Evolutionary conservation across 352 stramenopile species (phyloP), one percentile per base, ranked within the genome.

Genomic region (Pythium vanterpoolii): DNA sequence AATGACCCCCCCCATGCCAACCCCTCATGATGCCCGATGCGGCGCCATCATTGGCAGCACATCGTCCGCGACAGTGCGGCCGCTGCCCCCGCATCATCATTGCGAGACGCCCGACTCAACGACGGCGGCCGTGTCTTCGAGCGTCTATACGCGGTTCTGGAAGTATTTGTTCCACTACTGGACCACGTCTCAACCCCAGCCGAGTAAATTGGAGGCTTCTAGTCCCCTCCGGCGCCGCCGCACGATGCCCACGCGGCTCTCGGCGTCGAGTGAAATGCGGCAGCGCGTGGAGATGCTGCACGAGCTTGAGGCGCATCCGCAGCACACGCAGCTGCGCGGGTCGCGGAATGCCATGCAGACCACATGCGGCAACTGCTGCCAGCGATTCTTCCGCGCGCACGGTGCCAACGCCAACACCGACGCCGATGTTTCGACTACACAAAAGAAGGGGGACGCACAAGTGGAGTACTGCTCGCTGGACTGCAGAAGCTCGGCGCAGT

Each of bases 401-500:
- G 55, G 52, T 36, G 33, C 48, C 16, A 21, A 45, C 14, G 47
- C 61, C 30, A 16, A 28, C 38, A 4, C 4, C 16, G 28, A 45
- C 14, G 47, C 61, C 30, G 16, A 28, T 28, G 5, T 5, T 14
- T 23, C 36, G 13, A 50, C 8, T 13, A 19, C 42, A 13, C 3
- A 34, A 4, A 50, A 34, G 24, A 36, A 11, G 19, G 23, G n/a
- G n/a, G n/a, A n/a, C n/a, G n/a, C n/a, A n/a, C n/a, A n/a, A n/a
- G n/a, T 27, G n/a, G 24, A 42, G 18, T 90, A 81, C 60, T 90
- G 80, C 54, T 76, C 72, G 42, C 74, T 80, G 31, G 80, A 90
- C 70, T 90, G 80, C 63, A 69, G 77, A 57, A 88, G 68, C 64
- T 76, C 72, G 19, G 83, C 73, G 47, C 67, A 85, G 51, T 90